A percentile compares a stretch with the other conserved stretches of the same genome.
phyloP scores from a whole-genome alignment of 2,329 filamentous ascomycete genomes.

The Ophioceras dolichostomum region DNA sequence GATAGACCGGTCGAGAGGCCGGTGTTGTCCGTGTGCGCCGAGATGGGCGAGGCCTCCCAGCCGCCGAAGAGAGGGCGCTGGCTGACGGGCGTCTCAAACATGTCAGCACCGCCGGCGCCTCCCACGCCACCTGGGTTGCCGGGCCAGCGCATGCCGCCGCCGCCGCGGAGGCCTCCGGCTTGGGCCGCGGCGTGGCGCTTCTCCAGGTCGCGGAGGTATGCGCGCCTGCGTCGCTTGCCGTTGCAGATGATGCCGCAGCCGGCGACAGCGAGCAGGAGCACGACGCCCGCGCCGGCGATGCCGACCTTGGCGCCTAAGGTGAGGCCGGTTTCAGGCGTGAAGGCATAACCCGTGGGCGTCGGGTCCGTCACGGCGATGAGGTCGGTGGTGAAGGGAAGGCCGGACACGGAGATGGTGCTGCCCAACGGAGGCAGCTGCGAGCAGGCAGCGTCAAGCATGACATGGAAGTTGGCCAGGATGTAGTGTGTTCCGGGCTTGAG shows the following conservation, averaged over 20 bases:
- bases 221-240: constrained; percentile 41
- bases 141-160: constrained; percentile 2
- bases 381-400: constrained; percentile 36
- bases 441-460: constrained; percentile 43
- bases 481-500: constrained; percentile 22
- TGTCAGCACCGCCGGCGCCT: constrained; percentile 21
- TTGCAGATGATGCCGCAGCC: constrained; percentile 43
- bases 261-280: constrained; percentile 29
- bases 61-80: constrained; percentile 36
- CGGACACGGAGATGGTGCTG: constrained; percentile 33
- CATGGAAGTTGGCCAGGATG: constrained; percentile 42
- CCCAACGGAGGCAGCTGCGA: constrained; percentile 35
- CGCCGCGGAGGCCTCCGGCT: constrained; percentile 27
- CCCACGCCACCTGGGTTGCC: constrained; percentile 28
- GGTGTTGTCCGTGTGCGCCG: constrained; percentile 23
- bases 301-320: constrained; percentile 44
- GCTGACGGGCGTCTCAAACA: constrained; percentile 40
- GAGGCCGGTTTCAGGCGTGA: constrained; percentile 31
- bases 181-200: constrained; percentile 19
- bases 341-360: constrained; percentile 22
- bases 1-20: constrained; percentile 1
- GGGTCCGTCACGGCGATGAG: constrained; percentile 38
- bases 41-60: constrained; percentile 42
- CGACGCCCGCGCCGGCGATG: constrained; percentile 39
- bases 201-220: constrained; percentile 35